Evolutionary conservation across 2,329 filamentous ascomycete species (phyloP), one percentile per base, ranked within the genome.

Genomic region (Cordyceps javanica): DNA sequence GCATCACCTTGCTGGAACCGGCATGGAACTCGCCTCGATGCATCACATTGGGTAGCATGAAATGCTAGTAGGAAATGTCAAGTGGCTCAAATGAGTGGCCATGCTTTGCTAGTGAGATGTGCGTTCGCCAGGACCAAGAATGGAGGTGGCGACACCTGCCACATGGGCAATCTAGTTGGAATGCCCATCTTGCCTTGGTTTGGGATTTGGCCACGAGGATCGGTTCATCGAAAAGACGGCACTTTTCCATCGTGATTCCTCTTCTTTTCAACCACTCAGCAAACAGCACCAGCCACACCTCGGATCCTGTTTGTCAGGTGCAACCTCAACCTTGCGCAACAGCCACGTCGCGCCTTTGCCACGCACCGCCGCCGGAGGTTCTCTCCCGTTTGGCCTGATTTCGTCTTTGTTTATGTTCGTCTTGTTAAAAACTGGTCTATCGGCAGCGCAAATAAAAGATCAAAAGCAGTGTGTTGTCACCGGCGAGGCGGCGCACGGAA

Each of bases 141-240:
- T 42, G 38, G n/a, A n/a, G 38, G 50, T 53, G 50, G 50, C 50
- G 28, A 53, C 21, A 10, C n/a, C 50, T 25, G 50, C 38, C 50
- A 42, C 38, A 53, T 53, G 50, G 50, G 19, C 28, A 41, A 30
- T 25, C 32, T 34, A 21, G 26, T 19, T 25, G 50, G 50, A 44
- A 44, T 42, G 26, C 28, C 38, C 50, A 53, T 53, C 38, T 41
- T 53, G 25, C 36, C 36, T 13, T n/a, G 21, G 28, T 45, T 46
- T 21, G 52, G 36, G 36, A 39, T 44, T 7, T 19, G 6, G 8
- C 30, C 28, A 14, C 10, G 19, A 30, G 19, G 48, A 50, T 50
- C 32, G 25, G 21, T 13, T 16, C 32, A 51, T 51, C 23, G 50
- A 53, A 42, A 53, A 53, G 38, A 32, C 25, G 8, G 30, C 52